Evolutionary conservation across 106 monocot species (phyloP).

Genomic region (Dendrobium chrysotoxum): DNA sequence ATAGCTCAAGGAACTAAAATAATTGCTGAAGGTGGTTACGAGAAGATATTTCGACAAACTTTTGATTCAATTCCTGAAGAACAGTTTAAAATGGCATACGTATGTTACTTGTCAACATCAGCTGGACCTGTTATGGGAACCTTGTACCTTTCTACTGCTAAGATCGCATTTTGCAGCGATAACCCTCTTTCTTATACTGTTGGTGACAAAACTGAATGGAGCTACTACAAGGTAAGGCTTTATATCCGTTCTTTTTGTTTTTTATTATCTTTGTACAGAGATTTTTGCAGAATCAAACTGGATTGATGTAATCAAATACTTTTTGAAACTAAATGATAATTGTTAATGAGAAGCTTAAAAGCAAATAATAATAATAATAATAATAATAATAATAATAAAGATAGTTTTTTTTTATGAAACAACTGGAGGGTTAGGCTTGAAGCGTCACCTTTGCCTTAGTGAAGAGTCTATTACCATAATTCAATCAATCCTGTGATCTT

Average conservation of each 20-base stretch:
- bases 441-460: not conserved
- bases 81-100: slow-evolving; percentile 20
- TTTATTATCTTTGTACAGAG: not conserved
- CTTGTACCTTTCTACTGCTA: slow-evolving; percentile 24
- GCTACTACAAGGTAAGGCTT: slow-evolving; percentile 26
- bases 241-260: not conserved
- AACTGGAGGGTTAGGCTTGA: not conserved
- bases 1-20: slow-evolving; percentile 23
- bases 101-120: slow-evolving; percentile 24
- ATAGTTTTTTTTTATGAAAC: not conserved
- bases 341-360: not conserved
- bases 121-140: slow-evolving; percentile 29
- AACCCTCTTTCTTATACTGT: slow-evolving; percentile 23
- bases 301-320: not conserved
- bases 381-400: too few relatives aligned
- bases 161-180: slow-evolving; percentile 29
- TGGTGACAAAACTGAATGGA: slow-evolving; percentile 31
- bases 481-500: not conserved
- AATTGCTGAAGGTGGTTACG: slow-evolving; percentile 31
- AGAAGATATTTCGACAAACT: slow-evolving; percentile 21
- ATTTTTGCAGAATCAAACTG: not conserved
- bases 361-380: not conserved
- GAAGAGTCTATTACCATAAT: not conserved
- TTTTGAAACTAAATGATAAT: not conserved
- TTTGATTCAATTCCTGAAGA: slow-evolving; percentile 26